A percentile compares a stretch with the other conserved stretches of the same genome.
phyloP scores from a whole-genome alignment of 441 rosid genomes.

The Erysimum pusillum region DNA sequence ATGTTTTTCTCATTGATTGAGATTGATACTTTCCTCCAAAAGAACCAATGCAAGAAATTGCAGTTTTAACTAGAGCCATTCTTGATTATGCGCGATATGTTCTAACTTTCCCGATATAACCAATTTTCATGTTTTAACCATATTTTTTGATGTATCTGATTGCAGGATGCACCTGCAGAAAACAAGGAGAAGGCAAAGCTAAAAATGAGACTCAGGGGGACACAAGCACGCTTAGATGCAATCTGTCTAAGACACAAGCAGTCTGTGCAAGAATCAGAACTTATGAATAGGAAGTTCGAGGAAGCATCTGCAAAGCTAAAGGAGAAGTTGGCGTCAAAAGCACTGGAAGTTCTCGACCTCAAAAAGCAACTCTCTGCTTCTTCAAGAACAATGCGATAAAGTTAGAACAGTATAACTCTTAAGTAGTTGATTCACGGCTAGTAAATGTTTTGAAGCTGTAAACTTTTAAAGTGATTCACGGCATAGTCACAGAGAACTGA shows the following conservation, averaged over 20 bases:
- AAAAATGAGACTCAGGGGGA: constrained; percentile 79
- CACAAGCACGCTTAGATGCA: constrained; percentile 80
- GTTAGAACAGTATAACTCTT: constrained; percentile 8
- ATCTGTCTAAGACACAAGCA: constrained; percentile 58
- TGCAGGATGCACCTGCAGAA: constrained; percentile 61
- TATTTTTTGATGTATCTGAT: constrained; percentile 19
- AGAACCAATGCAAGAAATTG: background rate
- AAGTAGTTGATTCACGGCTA: constrained; percentile 28
- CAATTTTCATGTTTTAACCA: constrained; percentile 48
- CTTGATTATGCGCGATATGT: constrained; percentile 30
- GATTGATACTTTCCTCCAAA: constrained; percentile 13
- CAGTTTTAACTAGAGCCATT: constrained; percentile 5
- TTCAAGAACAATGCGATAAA: constrained; percentile 32
- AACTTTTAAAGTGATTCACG: background rate
- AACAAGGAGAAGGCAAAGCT: constrained; percentile 74
- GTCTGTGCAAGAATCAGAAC: constrained; percentile 56
- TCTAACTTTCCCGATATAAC: constrained; percentile 10
- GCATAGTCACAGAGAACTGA: background rate
- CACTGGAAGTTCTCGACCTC: constrained; percentile 66
- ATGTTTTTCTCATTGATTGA: constrained; percentile 11
- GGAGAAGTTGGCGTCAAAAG: constrained; percentile 62
- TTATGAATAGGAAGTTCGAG: constrained; percentile 67
- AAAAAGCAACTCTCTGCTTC: constrained; percentile 69
- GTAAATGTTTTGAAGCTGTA: constrained; percentile 31
- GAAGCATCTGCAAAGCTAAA: constrained; percentile 75